These are phyloP conservation scores for Dactylellina cionopaga DNA, from an alignment of 2,329 filamentous ascomycete genomes.

Conservation along the genomic window DNA sequence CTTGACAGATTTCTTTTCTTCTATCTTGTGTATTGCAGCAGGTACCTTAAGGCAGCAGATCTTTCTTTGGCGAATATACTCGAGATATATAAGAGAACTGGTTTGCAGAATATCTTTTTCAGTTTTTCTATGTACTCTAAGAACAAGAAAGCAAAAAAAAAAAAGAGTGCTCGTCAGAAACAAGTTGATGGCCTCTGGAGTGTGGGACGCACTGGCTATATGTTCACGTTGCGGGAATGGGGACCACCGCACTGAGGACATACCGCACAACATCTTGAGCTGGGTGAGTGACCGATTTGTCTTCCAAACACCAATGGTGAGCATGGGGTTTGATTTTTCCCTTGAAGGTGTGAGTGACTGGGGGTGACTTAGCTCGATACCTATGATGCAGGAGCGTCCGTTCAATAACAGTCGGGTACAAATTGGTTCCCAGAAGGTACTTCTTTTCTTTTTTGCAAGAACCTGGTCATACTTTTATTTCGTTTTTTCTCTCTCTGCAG, in stretches of 20 bases:
- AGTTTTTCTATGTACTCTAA: conserved; percentile 29
- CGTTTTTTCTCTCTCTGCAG: conserved; percentile 8
- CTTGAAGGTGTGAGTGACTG: conserved; percentile 47
- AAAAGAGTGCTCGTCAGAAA: conserved; percentile 31
- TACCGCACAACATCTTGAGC: conserved; percentile 35
- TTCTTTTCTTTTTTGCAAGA: conserved; percentile 23
- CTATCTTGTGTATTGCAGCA: conserved; percentile 20
- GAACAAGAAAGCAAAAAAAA: conserved; percentile 42
- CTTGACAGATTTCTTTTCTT: neutral
- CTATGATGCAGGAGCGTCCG: conserved; percentile 33
- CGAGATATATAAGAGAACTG: conserved; percentile 31
- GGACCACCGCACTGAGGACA: conserved; percentile 28
- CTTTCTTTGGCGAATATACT: conserved; percentile 41
- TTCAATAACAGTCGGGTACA: conserved; percentile 49
- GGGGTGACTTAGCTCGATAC: conserved; percentile 46
- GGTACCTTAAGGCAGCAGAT: no score
- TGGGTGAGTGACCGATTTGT: conserved; percentile 38
- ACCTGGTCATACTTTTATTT: conserved; percentile 21
- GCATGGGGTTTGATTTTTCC: conserved; percentile 42
- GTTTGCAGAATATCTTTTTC: conserved; percentile 5
- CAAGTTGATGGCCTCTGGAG: conserved; percentile 35
- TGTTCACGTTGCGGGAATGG: conserved; percentile 48
- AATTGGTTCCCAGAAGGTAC: conserved; percentile 30
- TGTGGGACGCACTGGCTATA: conserved; percentile 50
- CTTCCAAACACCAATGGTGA: conserved; percentile 38